phyloP scores from a whole-genome alignment of 106 monocot species.

The Acorus calamus region DNA sequence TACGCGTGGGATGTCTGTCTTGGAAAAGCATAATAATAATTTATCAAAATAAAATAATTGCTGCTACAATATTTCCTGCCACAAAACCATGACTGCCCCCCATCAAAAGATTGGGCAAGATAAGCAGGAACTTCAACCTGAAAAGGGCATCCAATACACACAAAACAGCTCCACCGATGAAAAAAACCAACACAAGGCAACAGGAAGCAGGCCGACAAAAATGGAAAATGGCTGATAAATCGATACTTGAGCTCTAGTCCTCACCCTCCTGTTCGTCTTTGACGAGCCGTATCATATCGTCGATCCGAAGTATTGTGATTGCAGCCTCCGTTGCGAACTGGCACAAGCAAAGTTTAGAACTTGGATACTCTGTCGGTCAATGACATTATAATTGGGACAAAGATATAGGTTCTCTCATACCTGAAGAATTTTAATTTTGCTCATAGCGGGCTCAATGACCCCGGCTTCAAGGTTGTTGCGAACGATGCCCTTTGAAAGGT shows the following conservation, averaged over 20 bases:
- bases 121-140: no score
- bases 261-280: slow-evolving; percentile 72
- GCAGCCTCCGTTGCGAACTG: slow-evolving; percentile 99
- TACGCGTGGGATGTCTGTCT: no score
- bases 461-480: slow-evolving; percentile 92
- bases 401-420: slow-evolving; percentile 8
- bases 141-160: no score
- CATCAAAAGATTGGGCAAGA: no score
- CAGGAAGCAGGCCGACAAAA: no score
- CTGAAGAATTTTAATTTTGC: slow-evolving; percentile 98
- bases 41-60: no score
- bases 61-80: no score
- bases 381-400: neutral
- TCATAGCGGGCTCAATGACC: slow-evolving; percentile 97
- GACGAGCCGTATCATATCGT: slow-evolving; percentile 83
- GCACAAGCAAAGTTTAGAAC: slow-evolving; percentile 4
- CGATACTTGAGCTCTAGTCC: slow-evolving; percentile 1
- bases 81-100: no score
- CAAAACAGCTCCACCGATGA: no score
- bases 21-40: no score
- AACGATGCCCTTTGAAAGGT: slow-evolving; percentile 59
- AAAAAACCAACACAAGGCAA: no score
- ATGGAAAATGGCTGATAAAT: no score
- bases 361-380: neutral
- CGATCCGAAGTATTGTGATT: slow-evolving; percentile 91